Evolutionary conservation across 2,329 filamentous ascomycete species (phyloP), one percentile per base, ranked within the genome.

Genomic region (Ophiostoma quercus): DNA sequence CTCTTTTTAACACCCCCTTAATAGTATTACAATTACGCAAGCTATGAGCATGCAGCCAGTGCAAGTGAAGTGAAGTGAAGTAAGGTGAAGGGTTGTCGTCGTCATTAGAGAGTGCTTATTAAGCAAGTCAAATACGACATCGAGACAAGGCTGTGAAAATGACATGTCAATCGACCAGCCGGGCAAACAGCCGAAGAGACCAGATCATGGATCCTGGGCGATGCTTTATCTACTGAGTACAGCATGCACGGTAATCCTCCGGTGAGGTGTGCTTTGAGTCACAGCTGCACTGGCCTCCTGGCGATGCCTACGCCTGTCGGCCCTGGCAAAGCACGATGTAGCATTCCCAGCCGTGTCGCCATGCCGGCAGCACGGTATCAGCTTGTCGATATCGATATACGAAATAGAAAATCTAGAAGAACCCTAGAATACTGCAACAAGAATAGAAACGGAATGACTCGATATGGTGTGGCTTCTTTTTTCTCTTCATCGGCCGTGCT

Each of bases 11-110:
- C 62, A 68, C 60, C 62, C 69, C 62, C 65, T 67, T 71, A 69
- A 69, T 71, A 69, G 67, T 71, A 67, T 29, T 54, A 65, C 41
- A 57, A n/a, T 66, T 29, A 32, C 6, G 57, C 57, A 63, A 63
- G 14, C 11, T 12, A 29, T 60, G 8, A 3, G 19, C 19, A 19
- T 57, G 51, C 8, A 41, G 8, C 43, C 19, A 16, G 43, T 5
- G 43, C 14, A 29, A 29, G 25, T 14, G 3, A 9, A n/a, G 47
- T 51, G 16, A n/a, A n/a, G n/a, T n/a, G n/a, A 29, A 29, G 25
- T 14, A 4, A 9, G 7, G 47, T 51, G 16, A 51, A 22, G 47
- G 5, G 47, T n/a, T 16, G 39, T 41, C 12, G 39, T 41, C 39
- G 39, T 41, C 39, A 19, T 7, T 6, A 47, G 43, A 16, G 6